Conservation (phyloP, 225 moss, liverwort and hornwort species). For the Thuidium tamariscinum region DNA sequence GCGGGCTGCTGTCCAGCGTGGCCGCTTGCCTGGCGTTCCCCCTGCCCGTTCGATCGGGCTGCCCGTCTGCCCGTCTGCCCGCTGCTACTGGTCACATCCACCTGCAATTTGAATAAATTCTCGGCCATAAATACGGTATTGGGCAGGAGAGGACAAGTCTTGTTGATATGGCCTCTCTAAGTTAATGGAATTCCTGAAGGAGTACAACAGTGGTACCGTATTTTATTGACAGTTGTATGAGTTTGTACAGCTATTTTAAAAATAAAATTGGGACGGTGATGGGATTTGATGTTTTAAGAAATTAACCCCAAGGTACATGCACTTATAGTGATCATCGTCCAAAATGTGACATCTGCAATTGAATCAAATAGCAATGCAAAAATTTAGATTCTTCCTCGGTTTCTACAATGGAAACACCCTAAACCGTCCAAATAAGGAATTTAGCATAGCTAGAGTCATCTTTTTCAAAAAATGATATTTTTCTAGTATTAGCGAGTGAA, state of each 20-base stretch:
- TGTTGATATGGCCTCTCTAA: not conserved
- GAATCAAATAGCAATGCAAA: fast-evolving
- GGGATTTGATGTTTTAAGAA: not conserved
- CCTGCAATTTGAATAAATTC: not conserved
- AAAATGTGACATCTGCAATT: not conserved
- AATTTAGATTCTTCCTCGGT: too few relatives aligned
- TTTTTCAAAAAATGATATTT: too few relatives aligned
- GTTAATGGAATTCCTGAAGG: not conserved
- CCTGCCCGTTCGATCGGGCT: not conserved
- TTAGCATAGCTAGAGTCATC: too few relatives aligned
- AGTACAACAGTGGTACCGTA: not conserved
- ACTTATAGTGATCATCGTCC: fast-evolving
- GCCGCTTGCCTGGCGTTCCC: not conserved
- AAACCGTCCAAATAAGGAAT: too few relatives aligned
- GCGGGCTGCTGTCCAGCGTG: conserved; percentile 1
- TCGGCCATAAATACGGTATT: not conserved
- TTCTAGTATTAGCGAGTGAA: too few relatives aligned
- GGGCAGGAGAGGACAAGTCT: not conserved
- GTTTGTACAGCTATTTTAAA: not conserved
- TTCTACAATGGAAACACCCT: too few relatives aligned
- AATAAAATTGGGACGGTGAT: not conserved
- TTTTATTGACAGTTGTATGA: not conserved
- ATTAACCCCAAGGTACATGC: not conserved
- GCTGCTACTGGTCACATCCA: not conserved
- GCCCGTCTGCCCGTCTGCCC: not conserved